Evolutionary conservation across 352 stramenopile genomes (phyloP).

Genomic region (Pythium dissotocum): DNA sequence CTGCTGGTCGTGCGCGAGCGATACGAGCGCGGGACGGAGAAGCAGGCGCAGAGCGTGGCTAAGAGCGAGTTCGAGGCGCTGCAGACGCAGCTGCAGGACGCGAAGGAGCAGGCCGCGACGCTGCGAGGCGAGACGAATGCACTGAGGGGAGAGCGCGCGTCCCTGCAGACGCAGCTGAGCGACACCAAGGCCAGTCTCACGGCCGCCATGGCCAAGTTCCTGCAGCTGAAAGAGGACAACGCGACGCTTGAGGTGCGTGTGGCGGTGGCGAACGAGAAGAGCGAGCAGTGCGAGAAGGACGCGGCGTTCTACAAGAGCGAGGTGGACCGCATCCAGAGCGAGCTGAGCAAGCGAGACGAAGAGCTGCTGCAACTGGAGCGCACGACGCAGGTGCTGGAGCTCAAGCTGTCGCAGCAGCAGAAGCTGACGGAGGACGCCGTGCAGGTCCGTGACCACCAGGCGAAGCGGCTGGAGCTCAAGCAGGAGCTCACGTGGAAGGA

Average conservation of each 20-base stretch:
- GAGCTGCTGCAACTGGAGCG: conserved; percentile 31
- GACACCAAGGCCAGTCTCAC: conserved; percentile 38
- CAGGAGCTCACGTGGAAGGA: conserved; percentile 36
- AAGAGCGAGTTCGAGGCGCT: conserved; percentile 31
- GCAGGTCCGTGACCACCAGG: conserved; percentile 25
- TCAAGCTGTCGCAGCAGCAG: conserved; percentile 29
- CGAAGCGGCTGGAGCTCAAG: conserved; percentile 25
- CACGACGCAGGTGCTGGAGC: conserved; percentile 23
- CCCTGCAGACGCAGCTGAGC: conserved; percentile 40
- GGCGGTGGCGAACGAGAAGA: conserved; percentile 32
- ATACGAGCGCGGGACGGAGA: conserved; percentile 13
- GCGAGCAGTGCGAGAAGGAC: conserved; percentile 39
- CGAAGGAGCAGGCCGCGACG: conserved; percentile 40
- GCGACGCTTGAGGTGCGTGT: conserved; percentile 50
- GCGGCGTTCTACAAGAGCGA: conserved; percentile 43
- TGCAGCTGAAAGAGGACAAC: conserved; percentile 67
- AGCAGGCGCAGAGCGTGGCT: conserved; percentile 12
- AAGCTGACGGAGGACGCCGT: conserved; percentile 24
- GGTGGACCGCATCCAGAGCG: conserved; percentile 37
- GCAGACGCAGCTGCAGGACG: conserved; percentile 27
- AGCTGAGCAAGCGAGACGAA: conserved; percentile 37
- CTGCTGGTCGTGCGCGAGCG: conserved; percentile 20
- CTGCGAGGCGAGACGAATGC: conserved; percentile 58
- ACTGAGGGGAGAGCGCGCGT: conserved; percentile 45
- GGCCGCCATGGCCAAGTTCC: conserved; percentile 47